Percentiles rank a stretch among this genome's conserved stretches.
phyloP scores from a whole-genome alignment of 331 rosid genomes.

The Malus hybrid region DNA sequence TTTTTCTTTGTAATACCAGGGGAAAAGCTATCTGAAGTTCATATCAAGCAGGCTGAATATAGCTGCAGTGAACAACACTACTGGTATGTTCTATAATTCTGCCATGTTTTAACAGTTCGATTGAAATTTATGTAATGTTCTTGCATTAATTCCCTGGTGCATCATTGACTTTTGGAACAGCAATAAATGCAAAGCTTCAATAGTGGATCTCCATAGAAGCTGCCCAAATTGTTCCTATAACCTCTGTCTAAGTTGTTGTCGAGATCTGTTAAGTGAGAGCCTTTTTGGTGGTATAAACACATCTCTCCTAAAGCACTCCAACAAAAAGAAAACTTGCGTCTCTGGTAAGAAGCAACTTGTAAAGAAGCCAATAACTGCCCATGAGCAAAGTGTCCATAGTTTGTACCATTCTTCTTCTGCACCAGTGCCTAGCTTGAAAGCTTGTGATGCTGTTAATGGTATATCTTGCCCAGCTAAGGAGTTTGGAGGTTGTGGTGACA shows the following conservation, averaged over 20 bases:
- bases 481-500: conserved; percentile 65
- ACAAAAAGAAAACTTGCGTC: conserved; percentile 24
- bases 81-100: conserved; percentile 42
- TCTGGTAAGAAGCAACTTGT: conserved; percentile 26
- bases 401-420: conserved; percentile 23
- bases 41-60: conserved; percentile 59
- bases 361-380: conserved; percentile 27
- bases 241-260: conserved; percentile 76
- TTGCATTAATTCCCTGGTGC: conserved; percentile 21
- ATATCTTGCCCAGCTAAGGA: conserved; percentile 58
- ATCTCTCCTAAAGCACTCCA: conserved; percentile 23
- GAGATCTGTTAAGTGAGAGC: conserved; percentile 35
- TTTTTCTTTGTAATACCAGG: conserved; percentile 35
- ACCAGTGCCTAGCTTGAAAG: conserved; percentile 31
- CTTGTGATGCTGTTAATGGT: conserved; percentile 28
- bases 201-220: conserved; percentile 86
- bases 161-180: conserved; percentile 43
- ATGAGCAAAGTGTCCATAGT: conserved; percentile 11
- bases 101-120: conserved; percentile 4
- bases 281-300: conserved; percentile 28
- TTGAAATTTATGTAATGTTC: conserved; percentile 13
- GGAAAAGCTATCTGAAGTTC: conserved; percentile 45
- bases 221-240: conserved; percentile 81
- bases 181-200: conserved; percentile 59
- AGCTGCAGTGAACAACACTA: conserved; percentile 36